Conservation (phyloP, 805 yeast genomes). For the Ogataea allantospora region DNA sequence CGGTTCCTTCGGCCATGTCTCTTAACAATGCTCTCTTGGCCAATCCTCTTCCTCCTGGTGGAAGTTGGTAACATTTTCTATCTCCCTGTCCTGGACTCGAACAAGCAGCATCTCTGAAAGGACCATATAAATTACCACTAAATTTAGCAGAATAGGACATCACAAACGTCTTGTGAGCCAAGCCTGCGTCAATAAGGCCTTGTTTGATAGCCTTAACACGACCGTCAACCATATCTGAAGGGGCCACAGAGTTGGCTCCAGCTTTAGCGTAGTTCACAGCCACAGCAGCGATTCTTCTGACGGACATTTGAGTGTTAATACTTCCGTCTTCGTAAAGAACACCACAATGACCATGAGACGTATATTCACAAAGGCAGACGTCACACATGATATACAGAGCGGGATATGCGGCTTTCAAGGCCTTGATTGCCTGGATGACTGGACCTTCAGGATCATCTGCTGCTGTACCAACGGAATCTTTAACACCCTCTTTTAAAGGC, state of each 20-base stretch:
- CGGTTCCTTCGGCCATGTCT: constrained; percentile 91
- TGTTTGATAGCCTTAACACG: constrained; percentile 82
- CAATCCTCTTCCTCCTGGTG: constrained; percentile 87
- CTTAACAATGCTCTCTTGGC: constrained; percentile 89
- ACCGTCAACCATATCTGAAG: constrained; percentile 98
- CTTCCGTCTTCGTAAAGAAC: constrained; percentile 83
- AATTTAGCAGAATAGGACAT: constrained; percentile 96
- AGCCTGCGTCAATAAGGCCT: constrained; percentile 74
- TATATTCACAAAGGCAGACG: constrained; percentile 95
- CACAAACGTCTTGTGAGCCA: constrained; percentile 85
- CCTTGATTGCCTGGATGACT: constrained; percentile 75
- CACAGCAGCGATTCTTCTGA: constrained; percentile 84
- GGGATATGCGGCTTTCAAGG: constrained; percentile 67
- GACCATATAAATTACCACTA: constrained; percentile 88
- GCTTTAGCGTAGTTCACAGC: constrained; percentile 95
- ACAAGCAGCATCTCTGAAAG: constrained; percentile 97
- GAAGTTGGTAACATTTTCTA: constrained; percentile 89
- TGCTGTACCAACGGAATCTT: constrained; percentile 79
- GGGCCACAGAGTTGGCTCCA: constrained; percentile 95
- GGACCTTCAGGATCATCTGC: constrained; percentile 98
- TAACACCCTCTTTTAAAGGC: constrained; percentile 68
- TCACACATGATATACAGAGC: constrained; percentile 86
- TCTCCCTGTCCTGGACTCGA: constrained; percentile 88
- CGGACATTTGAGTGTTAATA: constrained; percentile 71
- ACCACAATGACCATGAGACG: constrained; percentile 98